These are phyloP conservation scores for Corrigiola litoralis DNA, from an alignment of 179 eudicot species.

Conservation along the genomic window DNA sequence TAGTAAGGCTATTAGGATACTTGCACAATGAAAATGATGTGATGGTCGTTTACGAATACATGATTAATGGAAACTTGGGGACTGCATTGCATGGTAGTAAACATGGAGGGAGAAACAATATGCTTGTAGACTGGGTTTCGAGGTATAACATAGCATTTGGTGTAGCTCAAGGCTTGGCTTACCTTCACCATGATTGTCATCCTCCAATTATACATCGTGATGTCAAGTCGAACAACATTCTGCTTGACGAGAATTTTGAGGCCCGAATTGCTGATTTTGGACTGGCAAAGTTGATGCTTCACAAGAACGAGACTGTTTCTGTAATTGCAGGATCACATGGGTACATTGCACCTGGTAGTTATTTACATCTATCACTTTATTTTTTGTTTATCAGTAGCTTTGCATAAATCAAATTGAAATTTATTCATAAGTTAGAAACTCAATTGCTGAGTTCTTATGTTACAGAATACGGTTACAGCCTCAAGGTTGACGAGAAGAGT, in stretches of 20 bases:
- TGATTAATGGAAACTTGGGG: slow-evolving; percentile 79
- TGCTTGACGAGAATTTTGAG: slow-evolving; percentile 65
- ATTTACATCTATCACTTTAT: background rate
- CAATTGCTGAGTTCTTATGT: background rate
- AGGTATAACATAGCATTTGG: slow-evolving; percentile 77
- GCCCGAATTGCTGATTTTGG: slow-evolving; percentile 93
- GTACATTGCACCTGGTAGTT: slow-evolving; percentile 90
- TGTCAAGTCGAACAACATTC: slow-evolving; percentile 73
- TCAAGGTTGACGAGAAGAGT: slow-evolving; percentile 85
- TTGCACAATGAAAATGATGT: slow-evolving; percentile 71
- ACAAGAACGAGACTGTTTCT: slow-evolving; percentile 72
- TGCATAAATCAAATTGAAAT: background rate
- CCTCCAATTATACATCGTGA: slow-evolving; percentile 77
- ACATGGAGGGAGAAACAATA: slow-evolving; percentile 28
- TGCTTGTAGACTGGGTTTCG: slow-evolving; percentile 86
- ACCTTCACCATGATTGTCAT: slow-evolving; percentile 83
- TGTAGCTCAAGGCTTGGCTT: slow-evolving; percentile 79
- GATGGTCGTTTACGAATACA: slow-evolving; percentile 75
- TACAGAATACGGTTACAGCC: slow-evolving; percentile 36
- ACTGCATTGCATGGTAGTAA: slow-evolving; percentile 64
- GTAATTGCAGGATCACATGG: slow-evolving; percentile 95
- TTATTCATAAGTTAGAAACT: background rate
- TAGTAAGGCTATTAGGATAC: slow-evolving; percentile 67
- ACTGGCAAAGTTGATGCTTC: slow-evolving; percentile 67
- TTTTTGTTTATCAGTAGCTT: background rate